Base-by-base conservation (phyloP, 129 eudicot genomes). In the Deinandra increscens region DNA sequence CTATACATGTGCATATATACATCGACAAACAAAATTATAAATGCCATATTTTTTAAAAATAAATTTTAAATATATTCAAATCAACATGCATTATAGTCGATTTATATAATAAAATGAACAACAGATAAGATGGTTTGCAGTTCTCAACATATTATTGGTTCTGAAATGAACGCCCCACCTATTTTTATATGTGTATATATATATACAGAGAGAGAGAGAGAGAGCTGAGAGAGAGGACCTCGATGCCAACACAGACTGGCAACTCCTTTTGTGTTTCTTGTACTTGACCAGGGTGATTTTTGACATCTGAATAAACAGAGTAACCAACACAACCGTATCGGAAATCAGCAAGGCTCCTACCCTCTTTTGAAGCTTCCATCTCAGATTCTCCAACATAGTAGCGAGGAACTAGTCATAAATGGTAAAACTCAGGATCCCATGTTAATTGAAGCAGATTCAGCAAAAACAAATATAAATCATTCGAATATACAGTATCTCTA, bases 271-370 rank as follows among this genome's bases (percentile, higher is more conserved):
- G 83, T 6, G 79, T 61, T 70, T 83, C 81, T 71, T 83, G 82
- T 29, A 59, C 81, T 61, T 83, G 67, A 13, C 56, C 67, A 38
- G 62, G 6, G 12, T 72, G 74, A 46, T 66, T 72, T 79, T 94
- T 89, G 58, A 66, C 62, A 78, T 89, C 96, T 0, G 84, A 23
- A 80, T 89, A 89, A 70, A 87, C 84, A n/a, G 99, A 94, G 77
- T 89, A 94, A 76, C 99, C 99, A 74, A 82, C 83, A 61, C 99
- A 94, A 61, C 85, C 92, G 38, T 94, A 94, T 73, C 75, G 83
- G 76, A 89, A 94, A 77, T 94, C 99, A 18, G 80, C 63, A 56
- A 89, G 88, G 68, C 78, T 87, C 78, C 91, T 82, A 46, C 87
- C 97, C 77, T 83, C 84, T 76, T 87, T 87, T 31, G 95, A 75